Conservation (phyloP, 2,329 filamentous ascomycete species). For the Fulvia fulva region DNA sequence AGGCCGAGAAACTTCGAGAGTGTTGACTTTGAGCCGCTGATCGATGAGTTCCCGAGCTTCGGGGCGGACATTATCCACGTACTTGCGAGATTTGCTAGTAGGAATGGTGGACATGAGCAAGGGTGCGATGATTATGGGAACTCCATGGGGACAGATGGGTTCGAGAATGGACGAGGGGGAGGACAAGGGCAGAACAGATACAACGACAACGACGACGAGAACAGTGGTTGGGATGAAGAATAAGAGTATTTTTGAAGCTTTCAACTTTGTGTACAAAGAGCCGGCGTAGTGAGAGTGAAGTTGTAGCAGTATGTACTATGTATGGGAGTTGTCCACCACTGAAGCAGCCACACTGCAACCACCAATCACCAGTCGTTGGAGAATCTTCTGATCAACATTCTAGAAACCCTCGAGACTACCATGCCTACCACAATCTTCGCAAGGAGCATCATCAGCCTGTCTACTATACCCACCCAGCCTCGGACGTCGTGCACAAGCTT, state of each 20-base stretch:
- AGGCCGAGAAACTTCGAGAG: background rate
- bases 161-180: background rate
- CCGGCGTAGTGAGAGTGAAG: background rate
- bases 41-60: background rate
- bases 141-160: background rate
- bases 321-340: background rate
- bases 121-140: background rate
- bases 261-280: background rate
- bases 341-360: background rate
- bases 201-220: background rate
- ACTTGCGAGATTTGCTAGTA: background rate
- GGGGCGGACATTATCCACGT: background rate
- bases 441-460: too few species aligned
- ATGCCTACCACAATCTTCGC: too few species aligned
- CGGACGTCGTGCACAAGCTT: too few species aligned
- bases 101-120: background rate
- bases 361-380: too few species aligned
- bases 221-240: background rate
- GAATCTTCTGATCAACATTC: too few species aligned
- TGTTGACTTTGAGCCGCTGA: slow-evolving; percentile 1
- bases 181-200: background rate
- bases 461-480: too few species aligned
- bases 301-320: background rate
- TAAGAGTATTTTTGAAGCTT: background rate
- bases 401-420: too few species aligned